Percentiles rank a stretch among this genome's conserved stretches.
phyloP scores from a whole-genome alignment of 176 grass and related monocot species.

The Aegilops bicornis region DNA sequence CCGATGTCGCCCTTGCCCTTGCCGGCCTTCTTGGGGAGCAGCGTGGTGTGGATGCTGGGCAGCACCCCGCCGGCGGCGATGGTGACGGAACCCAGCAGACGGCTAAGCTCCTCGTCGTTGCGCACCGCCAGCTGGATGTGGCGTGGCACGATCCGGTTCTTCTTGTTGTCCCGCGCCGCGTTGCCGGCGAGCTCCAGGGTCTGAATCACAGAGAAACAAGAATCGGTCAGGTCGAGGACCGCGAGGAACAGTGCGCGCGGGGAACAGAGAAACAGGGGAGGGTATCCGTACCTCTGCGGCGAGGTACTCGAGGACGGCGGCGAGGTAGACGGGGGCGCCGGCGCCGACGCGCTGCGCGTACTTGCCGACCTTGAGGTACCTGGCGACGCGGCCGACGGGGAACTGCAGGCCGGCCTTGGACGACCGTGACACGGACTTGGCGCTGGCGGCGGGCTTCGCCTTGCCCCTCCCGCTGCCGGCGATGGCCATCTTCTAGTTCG shows the following conservation, averaged over 20 bases:
- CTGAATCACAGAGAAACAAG: no score
- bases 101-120: conserved; percentile 65
- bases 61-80: conserved; percentile 50
- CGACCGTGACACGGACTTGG: background rate
- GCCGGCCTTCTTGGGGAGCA: conserved; percentile 48
- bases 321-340: background rate
- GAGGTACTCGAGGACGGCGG: background rate
- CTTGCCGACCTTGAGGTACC: background rate
- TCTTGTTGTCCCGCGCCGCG: conserved; percentile 64
- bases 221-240: no score
- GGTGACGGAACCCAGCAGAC: conserved; percentile 36
- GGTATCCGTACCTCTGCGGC: background rate
- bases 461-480: background rate
- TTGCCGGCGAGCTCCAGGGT: conserved; percentile 52
- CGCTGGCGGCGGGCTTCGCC: background rate
- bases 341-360: background rate
- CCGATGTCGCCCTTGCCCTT: conserved; percentile 49
- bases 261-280: no score
- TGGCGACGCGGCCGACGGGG: background rate
- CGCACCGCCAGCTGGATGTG: conserved; percentile 65
- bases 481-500: background rate
- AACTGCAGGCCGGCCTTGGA: background rate
- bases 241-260: no score
- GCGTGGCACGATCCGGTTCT: conserved; percentile 55
- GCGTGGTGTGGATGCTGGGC: conserved; percentile 44